Evolutionary conservation across 208 protist genomes (phyloP), one percentile per base, ranked within the genome.

Genomic region (Wallacemonas sp.): DNA sequence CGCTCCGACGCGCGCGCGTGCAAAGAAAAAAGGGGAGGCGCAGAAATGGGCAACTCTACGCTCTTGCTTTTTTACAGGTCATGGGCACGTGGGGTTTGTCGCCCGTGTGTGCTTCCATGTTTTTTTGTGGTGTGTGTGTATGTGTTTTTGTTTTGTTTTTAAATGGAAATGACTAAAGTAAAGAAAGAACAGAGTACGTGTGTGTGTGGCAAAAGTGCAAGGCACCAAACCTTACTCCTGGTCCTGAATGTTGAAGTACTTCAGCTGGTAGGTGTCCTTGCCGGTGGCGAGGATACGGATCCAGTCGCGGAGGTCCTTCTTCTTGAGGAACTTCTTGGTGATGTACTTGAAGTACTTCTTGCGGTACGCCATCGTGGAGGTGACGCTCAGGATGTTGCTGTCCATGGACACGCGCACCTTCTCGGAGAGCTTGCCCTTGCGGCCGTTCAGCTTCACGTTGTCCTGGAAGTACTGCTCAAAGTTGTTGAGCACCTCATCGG

Each of bases 271-370:
- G 55, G 81, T 92, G 71, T 89, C 81, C 86, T 98, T 98, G 71
- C 82, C 91, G 69, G 86, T 96, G 52, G 52, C 38, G 42, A 65
- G 59, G 59, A 65, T 65, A 36, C 59, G 59, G 59, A 65, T 65
- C 59, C 59, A 65, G 39, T 65, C 59, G 49, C 91, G 92, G 59
- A 99, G 89, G 68, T 98, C 85, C 82, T 98, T 93, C 92, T 99
- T 99, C 93, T 99, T 99, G 62, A 99, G 86, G 90, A 97, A 99
- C 89, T 99, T 99, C 95, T 99, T 99, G 41, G 98, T 97, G 38
- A 99, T 84, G 84, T 99, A 99, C 92, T 99, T 99, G 71, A 99
- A 90, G 92, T 99, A 99, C 81, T 98, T 93, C 94, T 99, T 99
- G 80, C 93, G 93, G 94, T 99, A 99, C 39, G 82, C 84, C 86